Base-by-base conservation (phyloP, 805 yeast genomes). In the Candida coquimbonensis region DNA sequence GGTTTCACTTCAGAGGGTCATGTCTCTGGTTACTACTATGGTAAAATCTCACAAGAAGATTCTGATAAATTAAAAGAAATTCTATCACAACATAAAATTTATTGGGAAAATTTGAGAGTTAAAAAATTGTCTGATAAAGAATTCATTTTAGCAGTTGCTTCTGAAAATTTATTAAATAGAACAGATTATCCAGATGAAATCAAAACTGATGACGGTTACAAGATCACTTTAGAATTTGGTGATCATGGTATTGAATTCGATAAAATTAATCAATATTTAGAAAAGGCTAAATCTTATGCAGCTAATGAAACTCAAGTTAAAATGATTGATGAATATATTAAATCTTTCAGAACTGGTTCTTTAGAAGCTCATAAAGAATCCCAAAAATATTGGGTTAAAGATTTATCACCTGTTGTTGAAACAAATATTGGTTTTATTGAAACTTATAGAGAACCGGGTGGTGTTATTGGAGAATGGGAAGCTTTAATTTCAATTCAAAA, bases 381-480 rank as follows among this genome's bases (percentile, higher is more conserved):
- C 1, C 96, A 88, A 64, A 77, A 81, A 45, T 72, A 77, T 48
- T 88, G 96, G 96, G 95, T 88, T 48, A 85, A 85, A 61, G 96
- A 88, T 63, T 65, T 84, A 43, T 83, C 87, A 1, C 96, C 96
- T 12, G 69, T 69, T 13, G 81, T 82, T 35, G 88, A 81, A 66
- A 80, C 91, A 39, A 87, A 88, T 61, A 78, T 88, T 55, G 96
- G 96, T 0, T 88, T 88, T 62, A 88, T 88, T 55, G 96, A 88
- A 68, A 88, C 96, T 27, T 88, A 88, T 67, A 75, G 96, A 64
- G 96, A 87, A 61, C 95, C 96, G 14, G 77, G 90, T 31, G 96
- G 96, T 40, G 87, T 87, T 40, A 77, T 89, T 59, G 96, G 96
- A 49, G 96, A 88, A 65, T 88, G 93, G 91, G 96, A 88, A 67